Conservation (phyloP, 2,329 filamentous ascomycete species). For the Colletotrichum somersetense region DNA sequence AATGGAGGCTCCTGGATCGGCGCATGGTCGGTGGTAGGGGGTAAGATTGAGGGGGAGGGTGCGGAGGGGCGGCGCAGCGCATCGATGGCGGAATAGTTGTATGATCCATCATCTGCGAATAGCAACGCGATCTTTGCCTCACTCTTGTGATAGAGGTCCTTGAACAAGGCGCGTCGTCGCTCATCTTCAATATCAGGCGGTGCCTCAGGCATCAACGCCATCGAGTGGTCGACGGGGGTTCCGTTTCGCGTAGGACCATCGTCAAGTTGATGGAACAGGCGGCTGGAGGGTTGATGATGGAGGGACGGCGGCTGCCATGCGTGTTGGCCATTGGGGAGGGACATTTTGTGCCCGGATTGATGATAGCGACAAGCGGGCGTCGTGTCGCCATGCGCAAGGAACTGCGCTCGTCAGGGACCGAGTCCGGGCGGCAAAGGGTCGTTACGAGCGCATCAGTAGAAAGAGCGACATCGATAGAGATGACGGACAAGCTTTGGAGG, state of each 20-base stretch:
- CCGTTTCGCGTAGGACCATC: slow-evolving; percentile 67
- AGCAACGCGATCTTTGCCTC: slow-evolving; percentile 82
- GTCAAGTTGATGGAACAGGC: slow-evolving; percentile 70
- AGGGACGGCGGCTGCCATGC: slow-evolving; percentile 72
- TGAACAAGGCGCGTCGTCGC: slow-evolving; percentile 79
- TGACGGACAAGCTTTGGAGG: slow-evolving; percentile 57
- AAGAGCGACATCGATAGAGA: slow-evolving; percentile 67
- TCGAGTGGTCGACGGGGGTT: slow-evolving; percentile 64
- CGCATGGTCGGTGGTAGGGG: slow-evolving; percentile 69
- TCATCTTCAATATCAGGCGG: slow-evolving; percentile 74
- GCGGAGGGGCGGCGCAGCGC: slow-evolving; percentile 61
- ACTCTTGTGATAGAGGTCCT: slow-evolving; percentile 80
- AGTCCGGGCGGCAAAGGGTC: slow-evolving; percentile 59
- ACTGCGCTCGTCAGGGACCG: slow-evolving; percentile 65
- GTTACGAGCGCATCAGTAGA: slow-evolving; percentile 64
- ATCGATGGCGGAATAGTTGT: slow-evolving; percentile 66
- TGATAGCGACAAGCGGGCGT: slow-evolving; percentile 61
- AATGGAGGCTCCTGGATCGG: slow-evolving; percentile 71
- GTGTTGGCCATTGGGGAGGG: slow-evolving; percentile 74
- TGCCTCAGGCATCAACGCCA: slow-evolving; percentile 71
- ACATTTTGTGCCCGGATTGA: slow-evolving; percentile 70
- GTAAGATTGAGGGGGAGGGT: slow-evolving; percentile 59
- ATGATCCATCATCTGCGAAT: slow-evolving; percentile 72
- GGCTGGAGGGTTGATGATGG: slow-evolving; percentile 60
- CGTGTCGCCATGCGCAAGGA: slow-evolving; percentile 68